These are phyloP conservation scores for Fusarium torulosum DNA, from an alignment of 2,329 filamentous ascomycete genomes.

Conservation along the genomic window DNA sequence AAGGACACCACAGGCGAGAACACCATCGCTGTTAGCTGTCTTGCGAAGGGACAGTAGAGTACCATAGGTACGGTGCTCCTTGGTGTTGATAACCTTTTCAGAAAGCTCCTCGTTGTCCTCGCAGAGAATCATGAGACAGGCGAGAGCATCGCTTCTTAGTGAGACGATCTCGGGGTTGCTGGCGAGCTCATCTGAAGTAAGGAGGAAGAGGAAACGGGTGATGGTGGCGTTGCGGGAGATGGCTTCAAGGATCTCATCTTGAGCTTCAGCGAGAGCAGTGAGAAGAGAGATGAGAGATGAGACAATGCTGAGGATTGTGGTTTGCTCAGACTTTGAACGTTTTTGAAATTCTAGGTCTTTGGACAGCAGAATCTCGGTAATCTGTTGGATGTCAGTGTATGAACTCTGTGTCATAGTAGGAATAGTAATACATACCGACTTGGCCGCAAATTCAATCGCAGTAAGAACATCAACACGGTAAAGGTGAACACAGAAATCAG, in stretches of 20 bases:
- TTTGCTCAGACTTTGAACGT: conserved; percentile 65
- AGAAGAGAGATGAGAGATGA: conserved; percentile 67
- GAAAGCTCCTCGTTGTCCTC: conserved; percentile 70
- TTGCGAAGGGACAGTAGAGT: conserved; percentile 63
- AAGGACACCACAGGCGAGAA: conserved; percentile 70
- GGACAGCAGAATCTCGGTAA: conserved; percentile 58
- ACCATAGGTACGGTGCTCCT: conserved; percentile 61
- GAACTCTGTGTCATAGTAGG: background rate
- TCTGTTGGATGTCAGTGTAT: conserved; percentile 50
- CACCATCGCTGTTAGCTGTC: conserved; percentile 61
- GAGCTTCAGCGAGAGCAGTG: conserved; percentile 67
- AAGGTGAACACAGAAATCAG: conserved; percentile 75
- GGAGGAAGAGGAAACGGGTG: conserved; percentile 66
- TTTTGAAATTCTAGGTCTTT: conserved; percentile 60
- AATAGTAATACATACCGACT: conserved; percentile 57
- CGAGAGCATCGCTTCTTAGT: conserved; percentile 62
- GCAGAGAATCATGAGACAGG: conserved; percentile 68
- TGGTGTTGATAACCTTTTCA: conserved; percentile 65
- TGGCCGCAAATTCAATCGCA: conserved; percentile 68
- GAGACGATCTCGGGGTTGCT: conserved; percentile 57
- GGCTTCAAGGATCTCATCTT: conserved; percentile 70
- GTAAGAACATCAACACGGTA: conserved; percentile 72
- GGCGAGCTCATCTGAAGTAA: conserved; percentile 61
- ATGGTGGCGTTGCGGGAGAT: conserved; percentile 64
- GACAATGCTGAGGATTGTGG: conserved; percentile 66